These are phyloP conservation scores for Onygenales sp. DNA, from an alignment of 2,329 filamentous ascomycete species.

Conservation along the genomic window DNA sequence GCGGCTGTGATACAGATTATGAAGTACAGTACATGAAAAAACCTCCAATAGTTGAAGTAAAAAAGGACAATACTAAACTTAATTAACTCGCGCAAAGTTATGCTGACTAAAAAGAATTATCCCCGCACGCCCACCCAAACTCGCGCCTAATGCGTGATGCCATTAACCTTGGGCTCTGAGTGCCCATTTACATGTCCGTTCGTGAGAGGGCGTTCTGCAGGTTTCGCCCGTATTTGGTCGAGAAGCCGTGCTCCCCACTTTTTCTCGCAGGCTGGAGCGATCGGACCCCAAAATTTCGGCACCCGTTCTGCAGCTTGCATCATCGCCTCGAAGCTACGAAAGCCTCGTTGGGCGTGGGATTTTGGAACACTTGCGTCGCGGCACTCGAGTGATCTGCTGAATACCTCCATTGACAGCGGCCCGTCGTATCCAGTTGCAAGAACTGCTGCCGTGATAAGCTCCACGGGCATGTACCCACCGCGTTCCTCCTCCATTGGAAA, in stretches of 20 bases:
- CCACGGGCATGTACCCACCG: constrained; percentile 2
- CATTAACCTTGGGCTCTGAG: background rate
- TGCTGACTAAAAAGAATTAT: background rate
- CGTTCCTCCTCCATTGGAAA: constrained; percentile 1
- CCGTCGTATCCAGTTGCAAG: constrained; percentile 1
- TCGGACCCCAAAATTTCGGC: constrained; percentile 1
- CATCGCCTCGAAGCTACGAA: constrained; percentile 1
- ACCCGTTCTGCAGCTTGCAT: constrained; percentile 1
- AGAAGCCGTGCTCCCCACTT: constrained; percentile 1
- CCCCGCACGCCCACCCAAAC: background rate
- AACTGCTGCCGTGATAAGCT: background rate
- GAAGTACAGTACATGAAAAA: no score
- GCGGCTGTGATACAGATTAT: no score
- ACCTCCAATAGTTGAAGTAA: no score
- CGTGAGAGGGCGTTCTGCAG: background rate
- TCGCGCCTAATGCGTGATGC: background rate
- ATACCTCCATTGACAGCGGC: constrained; percentile 2
- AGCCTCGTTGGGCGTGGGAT: background rate
- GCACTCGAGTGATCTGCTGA: constrained; percentile 1
- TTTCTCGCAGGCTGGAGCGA: background rate
- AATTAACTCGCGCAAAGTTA: background rate
- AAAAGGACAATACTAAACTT: no score
- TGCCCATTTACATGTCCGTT: constrained; percentile 1
- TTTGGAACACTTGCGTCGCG: background rate
- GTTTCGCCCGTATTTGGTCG: background rate